Evolutionary conservation across 2,329 filamentous ascomycete genomes (phyloP), one percentile per base, ranked within the genome.

Genomic region (Didymella lethalis): DNA sequence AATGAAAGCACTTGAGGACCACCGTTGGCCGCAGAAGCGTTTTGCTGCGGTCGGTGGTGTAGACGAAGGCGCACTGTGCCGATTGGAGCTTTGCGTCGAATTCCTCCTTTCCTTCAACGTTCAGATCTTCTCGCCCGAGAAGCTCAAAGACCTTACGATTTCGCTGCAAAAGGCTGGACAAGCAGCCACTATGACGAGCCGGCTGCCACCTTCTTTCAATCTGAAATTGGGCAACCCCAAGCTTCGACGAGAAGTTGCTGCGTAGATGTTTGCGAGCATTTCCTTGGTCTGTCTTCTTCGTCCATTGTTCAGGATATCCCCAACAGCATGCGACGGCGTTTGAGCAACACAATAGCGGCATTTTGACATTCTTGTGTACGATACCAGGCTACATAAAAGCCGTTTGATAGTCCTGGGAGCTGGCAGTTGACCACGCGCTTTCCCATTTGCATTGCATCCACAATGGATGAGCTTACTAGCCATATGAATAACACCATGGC

Each of bases 1-100:
- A 14, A 95, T 93, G 86, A 99, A 98, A 79, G 91, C 92, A 0
- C 81, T 97, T n/a, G 94, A 99, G 77, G 94, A 98, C 75, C 84
- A 94, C 53, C 91, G 89, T 67, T 97, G 96, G 79, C 87, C 91
- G 8, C 94, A 97, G 78, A 84, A 84, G 59, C 90, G 92, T 54
- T 88, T 97, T 65, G 89, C 94, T 18, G 90, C 89, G 64, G 93
- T 98, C 1, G 94, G 95, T 41, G 94, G 94, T 18, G 92, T 98
- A 16, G 91, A 87, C 70, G 90, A 91, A 73, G 81, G 82, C 18
- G 93, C 98, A 78, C 83, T 99, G 50, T 90, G 90, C 40, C 85
- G 90, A 59, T 80, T 98, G 41, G 95, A 98, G 81, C 91, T 98
- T 61, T 93, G 90, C 46, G 72, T 84, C 11, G 82, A 81, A 59